Evolutionary conservation across 768 basidiomycete genomes (phyloP).

Genomic region (Leucocoprinus leucothites): DNA sequence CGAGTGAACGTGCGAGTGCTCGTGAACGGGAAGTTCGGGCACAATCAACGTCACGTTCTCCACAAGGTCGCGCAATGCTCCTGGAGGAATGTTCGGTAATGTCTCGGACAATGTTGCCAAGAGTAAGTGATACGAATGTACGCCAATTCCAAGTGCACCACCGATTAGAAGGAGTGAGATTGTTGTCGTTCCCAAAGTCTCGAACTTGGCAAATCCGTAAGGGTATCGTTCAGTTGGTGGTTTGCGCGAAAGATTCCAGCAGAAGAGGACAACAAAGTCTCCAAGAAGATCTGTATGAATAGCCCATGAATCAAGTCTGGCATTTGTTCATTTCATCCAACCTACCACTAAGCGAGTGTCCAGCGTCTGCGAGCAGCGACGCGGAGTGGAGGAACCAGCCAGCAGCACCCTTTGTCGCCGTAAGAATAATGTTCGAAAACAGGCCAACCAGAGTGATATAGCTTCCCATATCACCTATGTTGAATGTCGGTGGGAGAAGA

Average conservation of each 20-base stretch:
- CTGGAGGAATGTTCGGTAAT: conserved; percentile 60
- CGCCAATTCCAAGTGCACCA: conserved; percentile 80
- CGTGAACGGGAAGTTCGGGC: conserved; percentile 44
- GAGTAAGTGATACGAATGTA: conserved; percentile 88
- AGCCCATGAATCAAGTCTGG: conserved; percentile 1
- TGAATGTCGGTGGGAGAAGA: background rate
- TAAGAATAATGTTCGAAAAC: conserved; percentile 77
- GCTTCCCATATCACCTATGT: conserved; percentile 73
- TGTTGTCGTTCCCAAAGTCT: conserved; percentile 90
- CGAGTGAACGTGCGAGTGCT: conserved; percentile 55
- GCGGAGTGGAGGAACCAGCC: conserved; percentile 92
- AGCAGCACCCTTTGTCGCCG: conserved; percentile 79
- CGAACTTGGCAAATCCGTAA: conserved; percentile 91
- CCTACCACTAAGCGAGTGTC: conserved; percentile 85
- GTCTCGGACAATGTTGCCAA: conserved; percentile 68
- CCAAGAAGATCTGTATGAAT: conserved; percentile 68
- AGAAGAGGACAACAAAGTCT: conserved; percentile 88
- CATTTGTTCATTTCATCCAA: conserved; percentile 13
- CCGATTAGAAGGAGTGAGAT: conserved; percentile 85
- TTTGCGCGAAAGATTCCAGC: conserved; percentile 81
- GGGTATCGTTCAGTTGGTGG: conserved; percentile 81
- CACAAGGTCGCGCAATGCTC: conserved; percentile 62
- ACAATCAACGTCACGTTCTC: conserved; percentile 52
- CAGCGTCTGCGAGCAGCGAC: conserved; percentile 89
- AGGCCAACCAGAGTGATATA: conserved; percentile 85